A percentile compares a stretch with the other conserved stretches of the same genome.
Conservation (phyloP, 345 rosid species). For the Lepidium aucheri region DNA sequence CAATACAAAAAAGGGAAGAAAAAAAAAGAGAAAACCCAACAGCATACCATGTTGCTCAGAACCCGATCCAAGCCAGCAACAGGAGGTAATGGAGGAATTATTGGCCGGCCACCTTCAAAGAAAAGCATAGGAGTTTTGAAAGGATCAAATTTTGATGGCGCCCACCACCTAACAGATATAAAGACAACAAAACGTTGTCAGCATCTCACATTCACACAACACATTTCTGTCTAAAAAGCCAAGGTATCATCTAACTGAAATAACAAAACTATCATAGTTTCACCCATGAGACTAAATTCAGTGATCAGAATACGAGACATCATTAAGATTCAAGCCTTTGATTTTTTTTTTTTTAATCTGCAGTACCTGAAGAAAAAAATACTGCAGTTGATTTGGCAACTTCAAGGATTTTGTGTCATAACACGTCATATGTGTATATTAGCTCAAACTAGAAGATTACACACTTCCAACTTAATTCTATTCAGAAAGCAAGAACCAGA, state of each 20-base stretch:
- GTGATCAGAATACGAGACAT: not conserved
- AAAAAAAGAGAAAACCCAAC: not conserved
- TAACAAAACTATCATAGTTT: not conserved
- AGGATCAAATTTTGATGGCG: conserved; percentile 88
- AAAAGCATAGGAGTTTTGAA: conserved; percentile 83
- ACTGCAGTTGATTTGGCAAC: not conserved
- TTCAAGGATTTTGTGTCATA: not conserved
- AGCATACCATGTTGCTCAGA: conserved; percentile 59
- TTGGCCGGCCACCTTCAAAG: conserved; percentile 60
- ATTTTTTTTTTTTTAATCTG: not conserved
- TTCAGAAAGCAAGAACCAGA: not conserved
- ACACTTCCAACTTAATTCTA: not conserved
- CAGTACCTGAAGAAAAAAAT: not conserved
- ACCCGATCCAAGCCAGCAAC: conserved; percentile 65
- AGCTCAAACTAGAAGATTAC: not conserved
- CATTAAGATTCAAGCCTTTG: not conserved
- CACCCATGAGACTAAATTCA: not conserved
- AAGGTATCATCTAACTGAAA: not conserved
- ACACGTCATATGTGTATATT: not conserved
- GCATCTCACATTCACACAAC: not conserved
- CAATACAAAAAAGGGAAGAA: not conserved
- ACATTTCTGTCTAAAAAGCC: not conserved
- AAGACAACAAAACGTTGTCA: conserved; percentile 1
- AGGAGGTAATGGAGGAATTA: conserved; percentile 64
- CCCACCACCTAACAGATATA: conserved; percentile 73